Evolutionary conservation across 192 early-diverging fungal species (phyloP).

Genomic region (Coemansia sp.): DNA sequence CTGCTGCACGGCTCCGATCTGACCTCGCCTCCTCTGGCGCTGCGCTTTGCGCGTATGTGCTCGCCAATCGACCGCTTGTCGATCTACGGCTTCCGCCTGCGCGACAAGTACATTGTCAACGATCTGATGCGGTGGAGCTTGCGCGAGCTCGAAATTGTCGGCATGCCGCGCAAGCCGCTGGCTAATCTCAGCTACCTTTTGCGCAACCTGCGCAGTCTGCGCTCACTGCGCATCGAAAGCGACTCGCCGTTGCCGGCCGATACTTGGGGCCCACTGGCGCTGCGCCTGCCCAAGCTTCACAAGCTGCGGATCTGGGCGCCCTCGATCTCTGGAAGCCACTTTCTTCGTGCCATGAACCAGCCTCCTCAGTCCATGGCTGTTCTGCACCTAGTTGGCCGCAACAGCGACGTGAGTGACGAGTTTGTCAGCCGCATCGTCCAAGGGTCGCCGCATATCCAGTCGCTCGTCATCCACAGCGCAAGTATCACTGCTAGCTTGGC

Average conservation of each 20-base stretch:
- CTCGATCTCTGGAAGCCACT: slow-evolving; percentile 19
- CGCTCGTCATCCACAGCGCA: slow-evolving; percentile 41
- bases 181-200: slow-evolving; percentile 38
- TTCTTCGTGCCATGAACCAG: slow-evolving; percentile 10
- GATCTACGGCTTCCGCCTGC: slow-evolving; percentile 47
- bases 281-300: slow-evolving; percentile 26
- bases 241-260: slow-evolving; percentile 38
- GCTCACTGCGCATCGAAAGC: slow-evolving; percentile 43
- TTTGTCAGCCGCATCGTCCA: slow-evolving; percentile 18
- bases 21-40: slow-evolving; percentile 35
- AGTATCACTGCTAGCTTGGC: slow-evolving; percentile 27
- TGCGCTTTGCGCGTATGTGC: slow-evolving; percentile 47
- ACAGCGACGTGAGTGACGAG: slow-evolving; percentile 29
- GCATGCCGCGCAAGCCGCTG: slow-evolving; percentile 49
- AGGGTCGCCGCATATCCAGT: slow-evolving; percentile 24
- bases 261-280: slow-evolving; percentile 32
- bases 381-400: slow-evolving; percentile 35
- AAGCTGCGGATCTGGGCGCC: slow-evolving; percentile 50
- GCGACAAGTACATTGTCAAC: slow-evolving; percentile 44
- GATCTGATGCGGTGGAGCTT: slow-evolving; percentile 53
- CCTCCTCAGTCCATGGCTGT: slow-evolving; percentile 20
- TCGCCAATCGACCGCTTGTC: slow-evolving; percentile 46
- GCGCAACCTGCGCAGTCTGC: slow-evolving; percentile 30
- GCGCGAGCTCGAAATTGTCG: slow-evolving; percentile 47
- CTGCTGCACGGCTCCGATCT: slow-evolving; percentile 51